Conservation (phyloP, 495 filamentous ascomycete genomes). For the Xylaria grammica region DNA sequence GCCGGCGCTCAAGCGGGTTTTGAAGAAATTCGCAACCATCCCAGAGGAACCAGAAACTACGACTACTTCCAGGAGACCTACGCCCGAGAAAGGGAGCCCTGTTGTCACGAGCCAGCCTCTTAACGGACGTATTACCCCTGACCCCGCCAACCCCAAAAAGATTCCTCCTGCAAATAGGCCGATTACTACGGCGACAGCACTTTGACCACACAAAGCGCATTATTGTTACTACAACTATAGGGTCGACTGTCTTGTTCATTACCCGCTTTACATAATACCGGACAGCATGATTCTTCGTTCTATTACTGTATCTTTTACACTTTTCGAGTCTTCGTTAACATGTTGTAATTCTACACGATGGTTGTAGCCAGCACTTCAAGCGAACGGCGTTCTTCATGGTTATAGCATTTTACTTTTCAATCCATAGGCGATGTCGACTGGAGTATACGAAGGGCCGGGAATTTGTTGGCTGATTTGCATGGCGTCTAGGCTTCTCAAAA, state of each 20-base stretch:
- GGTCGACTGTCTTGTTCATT: background rate
- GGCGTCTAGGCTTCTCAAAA: conserved; percentile 2
- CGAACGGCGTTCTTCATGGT: conserved; percentile 12
- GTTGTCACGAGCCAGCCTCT: conserved; percentile 4
- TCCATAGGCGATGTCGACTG: background rate
- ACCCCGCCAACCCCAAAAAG: conserved; percentile 6
- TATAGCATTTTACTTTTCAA: background rate
- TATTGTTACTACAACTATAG: background rate
- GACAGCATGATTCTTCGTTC: background rate
- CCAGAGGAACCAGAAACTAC: conserved; percentile 56
- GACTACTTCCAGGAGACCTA: conserved; percentile 36
- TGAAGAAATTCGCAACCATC: conserved; percentile 68
- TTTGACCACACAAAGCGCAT: conserved; percentile 1
- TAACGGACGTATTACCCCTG: conserved; percentile 17
- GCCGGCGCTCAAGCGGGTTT: conserved; percentile 81
- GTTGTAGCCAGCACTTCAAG: background rate
- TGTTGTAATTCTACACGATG: conserved; percentile 8
- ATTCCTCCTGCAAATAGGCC: conserved; percentile 20
- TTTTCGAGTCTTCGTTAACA: background rate
- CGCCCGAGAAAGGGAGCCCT: conserved; percentile 32
- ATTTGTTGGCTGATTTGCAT: background rate
- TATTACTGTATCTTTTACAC: background rate
- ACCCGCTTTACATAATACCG: background rate
- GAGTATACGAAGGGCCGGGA: conserved; percentile 15
- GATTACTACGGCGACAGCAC: conserved; percentile 1